Base-by-base conservation (phyloP, 345 rosid species). In the Adansonia digitata region DNA sequence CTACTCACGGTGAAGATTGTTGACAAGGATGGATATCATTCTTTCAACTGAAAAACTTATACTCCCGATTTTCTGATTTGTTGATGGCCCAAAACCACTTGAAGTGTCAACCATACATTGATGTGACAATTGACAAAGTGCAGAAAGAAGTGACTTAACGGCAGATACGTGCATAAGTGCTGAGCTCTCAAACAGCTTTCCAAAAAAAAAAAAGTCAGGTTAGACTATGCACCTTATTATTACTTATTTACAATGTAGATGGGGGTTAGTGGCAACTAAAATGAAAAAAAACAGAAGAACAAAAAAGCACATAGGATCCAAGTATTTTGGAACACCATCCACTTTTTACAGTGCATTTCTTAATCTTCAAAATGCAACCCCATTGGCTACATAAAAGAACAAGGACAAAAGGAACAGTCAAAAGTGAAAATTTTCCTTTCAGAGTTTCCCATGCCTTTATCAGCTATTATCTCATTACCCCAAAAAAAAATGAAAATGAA, bases 131-230 rank as follows among this genome's bases (percentile, higher is more conserved):
- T 90, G 92, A 71, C 79, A 84, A 51, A 95, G 91, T 66, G 98
- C 97, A 85, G 89, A 87, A 70, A 95, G 93, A 84, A 95, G 99
- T 74, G 99, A 90, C 83, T 91, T 91, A 80, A 95, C 98, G 29
- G 99, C 98, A 79, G 96, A 88, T 81, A 90, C 80, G 79, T 91
- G 91, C 99, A 95, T 95, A 88, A 93, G 78, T 59, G 96, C 97
- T 10, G 99, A 95, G 91, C 99, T 95, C 88, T 92, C 99, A 80
- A 95, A 95, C 74, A 95, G 88, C 99, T 94, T 63, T 71, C 71
- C 71, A 81, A 75, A 78, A 82, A 51, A 72, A 82, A 87, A 79
- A 76, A 29, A 74, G 53, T 1, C 34, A 75, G 61, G 81, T 90
- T 81, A 91, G 86, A 79, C 57, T n/a, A 56, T 31, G 71, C 52